phyloP scores from a whole-genome alignment of 768 basidiomycete genomes.

The Crucibulum laeve region DNA sequence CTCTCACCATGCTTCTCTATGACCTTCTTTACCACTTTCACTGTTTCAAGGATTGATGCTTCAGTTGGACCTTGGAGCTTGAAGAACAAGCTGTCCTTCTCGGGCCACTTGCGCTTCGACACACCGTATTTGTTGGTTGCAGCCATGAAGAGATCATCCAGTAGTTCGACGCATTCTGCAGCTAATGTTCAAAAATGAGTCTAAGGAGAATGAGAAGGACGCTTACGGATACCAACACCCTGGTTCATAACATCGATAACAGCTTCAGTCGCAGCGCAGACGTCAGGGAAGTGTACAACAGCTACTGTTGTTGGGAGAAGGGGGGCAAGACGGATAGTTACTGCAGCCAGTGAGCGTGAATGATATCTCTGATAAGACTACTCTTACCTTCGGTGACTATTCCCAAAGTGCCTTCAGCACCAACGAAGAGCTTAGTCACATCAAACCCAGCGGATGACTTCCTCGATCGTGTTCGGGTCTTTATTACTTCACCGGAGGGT shows the following conservation, averaged over 20 bases:
- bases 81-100: constrained; percentile 75
- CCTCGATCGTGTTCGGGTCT: constrained; percentile 72
- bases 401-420: constrained; percentile 76
- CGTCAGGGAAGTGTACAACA: constrained; percentile 74
- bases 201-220: not conserved
- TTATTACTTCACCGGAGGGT: constrained; percentile 86
- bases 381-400: constrained; percentile 78
- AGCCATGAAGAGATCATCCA: constrained; percentile 68
- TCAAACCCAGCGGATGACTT: constrained; percentile 91
- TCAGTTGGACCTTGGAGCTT: constrained; percentile 76
- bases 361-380: not conserved
- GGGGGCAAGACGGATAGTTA: constrained; percentile 79
- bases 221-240: constrained; percentile 75
- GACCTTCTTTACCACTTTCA: constrained; percentile 51
- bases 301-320: constrained; percentile 81
- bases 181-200: not conserved
- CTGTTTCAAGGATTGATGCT: constrained; percentile 54
- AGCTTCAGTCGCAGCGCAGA: constrained; percentile 70
- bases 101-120: constrained; percentile 53
- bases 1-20: constrained; percentile 63
- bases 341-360: too few relatives aligned
- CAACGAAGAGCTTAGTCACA: constrained; percentile 80
- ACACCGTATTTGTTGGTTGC: constrained; percentile 54
- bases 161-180: constrained; percentile 79
- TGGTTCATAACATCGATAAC: constrained; percentile 67